Evolutionary conservation across 2,329 filamentous ascomycete genomes (phyloP).

Genomic region (Botrytis tulipae): DNA sequence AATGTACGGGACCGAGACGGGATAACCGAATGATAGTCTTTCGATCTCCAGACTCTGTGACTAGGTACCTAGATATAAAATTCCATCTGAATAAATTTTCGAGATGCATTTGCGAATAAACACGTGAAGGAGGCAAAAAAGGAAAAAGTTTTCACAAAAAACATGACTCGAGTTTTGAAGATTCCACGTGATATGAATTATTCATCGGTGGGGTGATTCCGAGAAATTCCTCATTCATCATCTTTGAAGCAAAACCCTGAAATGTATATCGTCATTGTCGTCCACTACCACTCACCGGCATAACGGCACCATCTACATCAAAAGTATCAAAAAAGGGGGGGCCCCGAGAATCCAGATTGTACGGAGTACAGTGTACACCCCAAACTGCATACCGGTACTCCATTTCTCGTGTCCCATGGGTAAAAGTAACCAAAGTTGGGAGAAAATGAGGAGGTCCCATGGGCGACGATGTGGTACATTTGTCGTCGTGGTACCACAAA

Average conservation of each 20-base stretch:
- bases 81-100: neutral
- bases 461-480: neutral
- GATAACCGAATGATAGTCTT: neutral
- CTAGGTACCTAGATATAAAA: no score
- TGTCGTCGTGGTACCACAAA: neutral
- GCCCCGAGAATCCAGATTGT: neutral
- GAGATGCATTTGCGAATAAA: neutral
- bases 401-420: constrained; percentile 13
- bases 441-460: constrained; percentile 18
- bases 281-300: neutral
- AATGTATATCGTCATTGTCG: neutral
- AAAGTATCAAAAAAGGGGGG: neutral
- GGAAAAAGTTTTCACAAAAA: neutral
- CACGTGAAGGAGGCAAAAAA: neutral
- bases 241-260: neutral
- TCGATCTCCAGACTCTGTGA: neutral
- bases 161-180: neutral
- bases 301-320: neutral
- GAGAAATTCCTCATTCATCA: neutral
- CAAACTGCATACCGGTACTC: neutral
- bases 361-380: neutral
- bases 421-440: neutral
- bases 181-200: neutral
- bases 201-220: neutral
- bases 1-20: neutral